Evolutionary conservation across 106 monocot species (phyloP), one percentile per base, ranked within the genome.

Genomic region (Cymbidium sinense): DNA sequence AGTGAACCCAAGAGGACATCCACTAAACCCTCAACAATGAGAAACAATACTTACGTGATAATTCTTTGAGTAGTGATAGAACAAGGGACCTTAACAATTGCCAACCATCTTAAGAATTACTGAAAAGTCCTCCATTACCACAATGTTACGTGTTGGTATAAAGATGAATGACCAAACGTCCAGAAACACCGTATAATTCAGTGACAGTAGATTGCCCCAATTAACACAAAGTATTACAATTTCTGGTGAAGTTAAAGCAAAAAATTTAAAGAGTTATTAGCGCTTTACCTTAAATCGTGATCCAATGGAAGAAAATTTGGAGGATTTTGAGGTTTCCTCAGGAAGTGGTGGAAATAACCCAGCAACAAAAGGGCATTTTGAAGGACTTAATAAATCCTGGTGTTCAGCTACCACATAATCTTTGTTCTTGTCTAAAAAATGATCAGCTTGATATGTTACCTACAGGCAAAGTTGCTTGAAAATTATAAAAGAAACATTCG

Each of bases 401-500:
- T 95, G 89, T 83, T 95, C 94, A 75, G 91, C 91, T 20, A 95
- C 91, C 33, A 95, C 94, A 86, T 95, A 95, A 82, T 95, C 94
- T 87, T 95, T 95, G 75, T 95, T 95, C 82, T 95, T 95, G 80
- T 95, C 94, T 47, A 95, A 54, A 75, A 95, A 95, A 7, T 87
- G 70, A 73, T 95, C 91, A 34, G 94, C 88, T 82, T 91, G 94
- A 76, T 95, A 95, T 69, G 75, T 83, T 27, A 95, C 94, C 94
- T 95, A 77, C 17, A 83, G 5, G 65, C 21, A 64, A 65, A 73
- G 54, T n/a, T 82, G 19, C 31, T 55, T 54, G 7, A 70, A 35
- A 13, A 54, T 69, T 47, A 37, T 27, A 3, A 17, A 43, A 4
- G 12, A 31, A 67, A 43, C 3, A 8, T 44, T 27, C 11, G 4